Conservation (phyloP, 768 basidiomycete genomes). For the Panus rudis region DNA sequence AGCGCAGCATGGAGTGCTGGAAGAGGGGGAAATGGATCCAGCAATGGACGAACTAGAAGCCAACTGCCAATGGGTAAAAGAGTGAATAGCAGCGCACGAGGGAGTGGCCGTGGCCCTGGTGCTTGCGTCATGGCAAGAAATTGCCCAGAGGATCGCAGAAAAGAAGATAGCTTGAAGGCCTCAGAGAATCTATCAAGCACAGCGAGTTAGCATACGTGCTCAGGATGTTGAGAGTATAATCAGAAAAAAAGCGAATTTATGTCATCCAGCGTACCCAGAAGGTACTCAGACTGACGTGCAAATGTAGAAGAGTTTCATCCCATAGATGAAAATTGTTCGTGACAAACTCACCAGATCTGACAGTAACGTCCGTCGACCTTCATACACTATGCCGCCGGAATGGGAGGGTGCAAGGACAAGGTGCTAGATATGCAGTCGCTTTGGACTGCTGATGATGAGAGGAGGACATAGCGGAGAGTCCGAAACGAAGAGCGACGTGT, state of each 20-base stretch:
- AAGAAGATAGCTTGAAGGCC: background rate
- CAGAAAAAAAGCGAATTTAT: constrained; percentile 15
- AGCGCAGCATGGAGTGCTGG: constrained; percentile 72
- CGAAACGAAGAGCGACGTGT: too few species aligned
- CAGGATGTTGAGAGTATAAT: background rate
- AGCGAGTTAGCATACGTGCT: too few species aligned
- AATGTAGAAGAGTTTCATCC: constrained; percentile 9
- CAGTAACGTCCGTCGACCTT: too few species aligned
- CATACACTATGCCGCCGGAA: too few species aligned
- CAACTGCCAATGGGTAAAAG: constrained; percentile 64
- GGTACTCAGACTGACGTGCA: constrained; percentile 15
- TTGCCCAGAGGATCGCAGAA: too few species aligned
- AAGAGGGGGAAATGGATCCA: constrained; percentile 61
- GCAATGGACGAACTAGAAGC: constrained; percentile 66
- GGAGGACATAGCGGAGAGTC: too few species aligned
- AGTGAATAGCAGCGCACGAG: constrained; percentile 40
- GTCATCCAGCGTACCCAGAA: constrained; percentile 9
- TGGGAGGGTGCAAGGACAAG: too few species aligned
- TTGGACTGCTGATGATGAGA: too few species aligned
- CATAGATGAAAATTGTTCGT: background rate
- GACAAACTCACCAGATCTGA: too few species aligned
- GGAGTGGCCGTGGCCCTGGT: constrained; percentile 15
- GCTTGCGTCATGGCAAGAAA: constrained; percentile 13
- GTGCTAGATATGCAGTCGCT: too few species aligned
- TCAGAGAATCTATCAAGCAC: too few species aligned